Evolutionary conservation across 208 protist species (phyloP).

Genomic region (Crithidia sp.): DNA sequence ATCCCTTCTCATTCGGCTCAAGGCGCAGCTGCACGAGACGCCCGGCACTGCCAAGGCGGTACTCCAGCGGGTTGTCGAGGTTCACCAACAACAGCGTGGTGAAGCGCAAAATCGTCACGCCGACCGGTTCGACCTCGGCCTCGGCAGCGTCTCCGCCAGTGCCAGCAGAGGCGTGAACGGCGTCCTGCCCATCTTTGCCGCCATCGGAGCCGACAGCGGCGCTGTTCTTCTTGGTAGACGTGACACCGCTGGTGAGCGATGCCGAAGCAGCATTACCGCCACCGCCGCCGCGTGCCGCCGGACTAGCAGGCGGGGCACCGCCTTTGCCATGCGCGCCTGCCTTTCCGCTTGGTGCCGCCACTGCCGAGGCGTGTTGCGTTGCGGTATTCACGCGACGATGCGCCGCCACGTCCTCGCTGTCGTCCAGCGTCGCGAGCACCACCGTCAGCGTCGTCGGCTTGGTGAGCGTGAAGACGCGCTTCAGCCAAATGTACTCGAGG

Average conservation of each 20-base stretch:
- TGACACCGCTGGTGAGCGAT: neutral
- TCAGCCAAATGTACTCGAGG: slow-evolving; percentile 81
- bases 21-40: slow-evolving; percentile 57
- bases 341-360: neutral
- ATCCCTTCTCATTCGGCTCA: slow-evolving; percentile 76
- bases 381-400: slow-evolving; percentile 36
- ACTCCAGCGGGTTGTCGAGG: slow-evolving; percentile 57
- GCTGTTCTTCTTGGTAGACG: slow-evolving; percentile 12
- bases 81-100: slow-evolving; percentile 65
- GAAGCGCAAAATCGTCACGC: slow-evolving; percentile 50
- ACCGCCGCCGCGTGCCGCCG: neutral
- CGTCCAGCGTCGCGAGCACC: slow-evolving; percentile 62
- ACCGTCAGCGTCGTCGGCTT: slow-evolving; percentile 61
- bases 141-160: slow-evolving; percentile 1
- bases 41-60: slow-evolving; percentile 44
- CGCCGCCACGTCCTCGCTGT: slow-evolving; percentile 49
- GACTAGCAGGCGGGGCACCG: neutral
- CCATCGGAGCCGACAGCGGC: neutral
- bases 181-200: neutral
- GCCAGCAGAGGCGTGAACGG: neutral
- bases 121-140: neutral
- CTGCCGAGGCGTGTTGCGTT: slow-evolving; percentile 17
- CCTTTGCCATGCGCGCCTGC: slow-evolving; percentile 7
- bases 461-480: slow-evolving; percentile 67
- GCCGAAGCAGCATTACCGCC: neutral